Conservation (phyloP, 208 protist genomes). For the Trypanosoma congolense region DNA sequence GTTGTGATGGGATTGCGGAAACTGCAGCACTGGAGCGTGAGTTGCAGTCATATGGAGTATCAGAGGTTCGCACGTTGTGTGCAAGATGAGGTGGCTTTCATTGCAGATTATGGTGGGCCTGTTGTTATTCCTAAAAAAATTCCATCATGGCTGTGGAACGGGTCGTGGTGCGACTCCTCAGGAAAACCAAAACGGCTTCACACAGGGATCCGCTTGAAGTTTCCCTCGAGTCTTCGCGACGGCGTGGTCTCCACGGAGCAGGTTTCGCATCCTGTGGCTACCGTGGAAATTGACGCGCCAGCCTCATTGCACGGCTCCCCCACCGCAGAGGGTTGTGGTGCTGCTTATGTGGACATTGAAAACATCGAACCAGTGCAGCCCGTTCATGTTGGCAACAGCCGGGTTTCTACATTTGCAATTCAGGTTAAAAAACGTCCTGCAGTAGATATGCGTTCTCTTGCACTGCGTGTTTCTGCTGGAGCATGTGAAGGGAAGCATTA, state of each 20-base stretch:
- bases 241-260: neutral
- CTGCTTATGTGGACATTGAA: slow-evolving; percentile 18
- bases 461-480: slow-evolving; percentile 15
- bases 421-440: slow-evolving; percentile 4
- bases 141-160: slow-evolving; percentile 61
- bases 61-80: slow-evolving; percentile 43
- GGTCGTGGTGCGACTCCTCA: slow-evolving; percentile 19
- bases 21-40: slow-evolving; percentile 64
- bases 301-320: slow-evolving; percentile 2
- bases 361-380: slow-evolving; percentile 13
- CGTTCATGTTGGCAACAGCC: slow-evolving; percentile 7
- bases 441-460: slow-evolving; percentile 18
- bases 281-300: neutral
- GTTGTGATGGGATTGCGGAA: slow-evolving; percentile 78
- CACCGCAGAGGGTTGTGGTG: slow-evolving; percentile 2
- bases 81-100: slow-evolving; percentile 67
- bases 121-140: slow-evolving; percentile 45
- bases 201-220: slow-evolving; percentile 33
- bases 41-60: slow-evolving; percentile 54
- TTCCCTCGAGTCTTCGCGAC: slow-evolving; percentile 5
- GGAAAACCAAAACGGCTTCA: slow-evolving; percentile 20
- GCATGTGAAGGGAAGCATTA: neutral
- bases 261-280: neutral
- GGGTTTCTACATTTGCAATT: slow-evolving; percentile 1
- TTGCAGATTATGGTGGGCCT: slow-evolving; percentile 70